These are phyloP conservation scores for Chalciporus sphaerocephalus DNA, from an alignment of 768 basidiomycete species.

Conservation along the genomic window DNA sequence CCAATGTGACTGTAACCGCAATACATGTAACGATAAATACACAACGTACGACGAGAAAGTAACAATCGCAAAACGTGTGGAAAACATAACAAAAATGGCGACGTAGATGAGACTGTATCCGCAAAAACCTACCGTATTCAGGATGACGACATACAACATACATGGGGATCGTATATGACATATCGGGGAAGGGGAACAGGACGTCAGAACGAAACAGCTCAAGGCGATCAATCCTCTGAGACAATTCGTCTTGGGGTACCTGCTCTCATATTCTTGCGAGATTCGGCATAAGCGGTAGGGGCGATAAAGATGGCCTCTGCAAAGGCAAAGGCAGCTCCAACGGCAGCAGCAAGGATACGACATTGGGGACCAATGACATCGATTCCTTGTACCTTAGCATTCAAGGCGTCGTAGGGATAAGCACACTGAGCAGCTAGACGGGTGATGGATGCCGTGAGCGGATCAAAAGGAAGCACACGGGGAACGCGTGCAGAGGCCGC, in stretches of 20 bases:
- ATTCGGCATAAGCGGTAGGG: slow-evolving; percentile 37
- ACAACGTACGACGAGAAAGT: slow-evolving; percentile 7
- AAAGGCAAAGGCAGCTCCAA: slow-evolving; percentile 62
- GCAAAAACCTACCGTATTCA: background rate
- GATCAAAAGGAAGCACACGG: slow-evolving; percentile 42
- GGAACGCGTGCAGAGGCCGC: slow-evolving; percentile 20
- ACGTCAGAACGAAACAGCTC: background rate
- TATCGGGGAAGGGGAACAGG: background rate
- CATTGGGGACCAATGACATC: slow-evolving; percentile 54
- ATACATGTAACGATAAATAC: slow-evolving; percentile 20
- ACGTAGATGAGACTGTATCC: slow-evolving; percentile 3
- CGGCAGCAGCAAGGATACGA: slow-evolving; percentile 51
- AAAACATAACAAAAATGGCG: slow-evolving; percentile 8
- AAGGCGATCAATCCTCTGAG: slow-evolving; percentile 20
- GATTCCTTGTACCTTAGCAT: slow-evolving; percentile 32
- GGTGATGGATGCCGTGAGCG: slow-evolving; percentile 59
- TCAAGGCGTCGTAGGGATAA: slow-evolving; percentile 44
- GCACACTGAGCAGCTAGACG: slow-evolving; percentile 57
- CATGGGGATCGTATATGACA: background rate
- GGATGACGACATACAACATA: background rate
- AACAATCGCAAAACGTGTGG: slow-evolving; percentile 17
- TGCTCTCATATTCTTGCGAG: slow-evolving; percentile 22
- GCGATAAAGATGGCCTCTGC: slow-evolving; percentile 57
- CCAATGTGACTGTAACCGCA: slow-evolving; percentile 9
- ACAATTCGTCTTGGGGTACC: slow-evolving; percentile 19